Evolutionary conservation across 2,329 filamentous ascomycete genomes (phyloP).

Genomic region (Fusarium denticulatum): DNA sequence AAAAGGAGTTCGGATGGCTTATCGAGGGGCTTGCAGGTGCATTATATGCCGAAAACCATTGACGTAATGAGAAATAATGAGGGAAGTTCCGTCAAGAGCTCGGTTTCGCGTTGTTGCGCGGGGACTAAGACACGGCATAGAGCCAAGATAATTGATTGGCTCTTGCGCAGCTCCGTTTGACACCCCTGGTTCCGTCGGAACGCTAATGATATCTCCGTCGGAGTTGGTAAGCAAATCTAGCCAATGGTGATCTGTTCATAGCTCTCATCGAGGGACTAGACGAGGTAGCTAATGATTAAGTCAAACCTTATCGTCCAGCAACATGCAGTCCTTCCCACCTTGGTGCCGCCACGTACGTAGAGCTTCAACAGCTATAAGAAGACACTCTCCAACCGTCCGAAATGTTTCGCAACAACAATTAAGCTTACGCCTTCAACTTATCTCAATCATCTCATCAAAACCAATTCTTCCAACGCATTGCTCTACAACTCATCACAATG

Average conservation of each 20-base stretch:
- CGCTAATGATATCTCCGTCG: neutral
- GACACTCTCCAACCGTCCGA: neutral
- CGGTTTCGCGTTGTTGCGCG: neutral
- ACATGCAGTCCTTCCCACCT: neutral
- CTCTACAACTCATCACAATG: neutral
- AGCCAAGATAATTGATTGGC: neutral
- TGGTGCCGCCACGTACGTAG: neutral
- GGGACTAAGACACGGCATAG: rapidly evolving
- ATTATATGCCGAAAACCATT: neutral
- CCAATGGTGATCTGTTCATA: rapidly evolving
- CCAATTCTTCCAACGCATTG: rapidly evolving
- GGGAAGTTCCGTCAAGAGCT: neutral
- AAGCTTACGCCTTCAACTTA: rapidly evolving
- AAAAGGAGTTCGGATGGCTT: neutral
- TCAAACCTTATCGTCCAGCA: neutral
- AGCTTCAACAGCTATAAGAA: neutral
- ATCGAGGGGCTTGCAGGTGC: neutral
- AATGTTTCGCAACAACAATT: rapidly evolving
- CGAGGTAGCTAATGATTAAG: neutral
- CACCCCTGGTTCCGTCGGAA: neutral
- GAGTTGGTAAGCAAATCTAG: neutral
- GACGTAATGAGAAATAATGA: neutral
- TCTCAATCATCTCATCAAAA: no score
- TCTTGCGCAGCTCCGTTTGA: neutral
- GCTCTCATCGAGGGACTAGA: neutral